These are phyloP conservation scores for Astrephomene gubernaculifera DNA, from an alignment of 139 green algal genomes.

Conservation along the genomic window DNA sequence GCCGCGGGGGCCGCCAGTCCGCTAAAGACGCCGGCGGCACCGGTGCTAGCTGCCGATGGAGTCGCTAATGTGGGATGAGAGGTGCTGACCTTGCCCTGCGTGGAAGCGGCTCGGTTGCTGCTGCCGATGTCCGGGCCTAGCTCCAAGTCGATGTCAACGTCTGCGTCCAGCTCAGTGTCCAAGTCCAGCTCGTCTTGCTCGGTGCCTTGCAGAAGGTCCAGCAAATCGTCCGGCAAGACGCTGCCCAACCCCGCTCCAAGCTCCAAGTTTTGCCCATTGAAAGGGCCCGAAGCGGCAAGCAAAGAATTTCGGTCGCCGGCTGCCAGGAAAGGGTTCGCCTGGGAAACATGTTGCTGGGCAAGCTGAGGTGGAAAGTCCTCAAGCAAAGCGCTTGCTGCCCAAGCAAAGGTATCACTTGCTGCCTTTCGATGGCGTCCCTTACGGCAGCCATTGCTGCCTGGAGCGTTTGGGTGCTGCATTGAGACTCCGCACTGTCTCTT, in stretches of 20 bases:
- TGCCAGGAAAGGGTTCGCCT: too few relatives aligned
- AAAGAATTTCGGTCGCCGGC: too few relatives aligned
- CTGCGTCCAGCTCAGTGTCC: neutral
- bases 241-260: neutral
- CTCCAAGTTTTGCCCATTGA: too few relatives aligned
- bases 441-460: neutral
- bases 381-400: constrained; percentile 41
- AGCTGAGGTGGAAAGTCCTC: neutral
- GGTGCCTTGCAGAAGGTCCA: constrained; percentile 2
- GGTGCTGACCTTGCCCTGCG: too few relatives aligned
- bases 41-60: neutral
- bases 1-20: too few relatives aligned
- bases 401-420: constrained; percentile 52
- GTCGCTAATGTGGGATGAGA: neutral
- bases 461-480: neutral
- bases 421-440: constrained; percentile 16
- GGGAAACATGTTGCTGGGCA: neutral
- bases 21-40: neutral
- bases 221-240: neutral
- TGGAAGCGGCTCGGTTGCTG: too few relatives aligned
- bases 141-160: neutral
- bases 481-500: too few relatives aligned
- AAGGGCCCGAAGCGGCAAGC: too few relatives aligned
- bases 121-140: too few relatives aligned
- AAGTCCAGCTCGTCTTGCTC: constrained; percentile 13